Evolutionary conservation across 345 rosid species (phyloP).

Genomic region (Kernera saxatilis): DNA sequence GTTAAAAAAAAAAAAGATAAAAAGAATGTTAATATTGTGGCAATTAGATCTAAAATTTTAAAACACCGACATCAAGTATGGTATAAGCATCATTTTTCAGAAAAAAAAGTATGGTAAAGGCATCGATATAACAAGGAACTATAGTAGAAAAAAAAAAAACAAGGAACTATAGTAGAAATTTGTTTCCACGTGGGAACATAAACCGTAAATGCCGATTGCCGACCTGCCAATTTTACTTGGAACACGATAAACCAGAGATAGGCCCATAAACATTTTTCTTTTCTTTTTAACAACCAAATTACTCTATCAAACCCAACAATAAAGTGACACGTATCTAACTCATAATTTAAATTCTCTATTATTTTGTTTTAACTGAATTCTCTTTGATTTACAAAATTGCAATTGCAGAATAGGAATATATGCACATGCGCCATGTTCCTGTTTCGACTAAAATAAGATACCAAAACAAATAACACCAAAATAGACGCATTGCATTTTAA

Average conservation of each 20-base stretch:
- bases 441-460: slow-evolving; percentile 5
- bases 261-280: background rate
- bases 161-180: background rate
- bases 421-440: slow-evolving; percentile 30
- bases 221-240: slow-evolving; percentile 17
- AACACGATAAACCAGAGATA: background rate
- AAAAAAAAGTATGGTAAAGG: background rate
- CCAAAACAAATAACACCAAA: background rate
- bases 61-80: slow-evolving; percentile 11
- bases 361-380: background rate
- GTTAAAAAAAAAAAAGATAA: too few species aligned
- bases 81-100: background rate
- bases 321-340: slow-evolving; percentile 1
- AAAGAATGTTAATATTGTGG: too few species aligned
- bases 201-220: slow-evolving; percentile 16
- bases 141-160: background rate
- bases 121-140: background rate
- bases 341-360: background rate
- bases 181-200: slow-evolving; percentile 20
- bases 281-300: background rate
- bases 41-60: background rate
- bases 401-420: slow-evolving; percentile 8
- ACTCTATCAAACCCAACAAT: background rate
- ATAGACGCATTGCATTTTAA: slow-evolving; percentile 15
- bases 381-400: background rate